Base-by-base conservation (phyloP, 805 yeast species). In the Ogataea degrootiae region DNA sequence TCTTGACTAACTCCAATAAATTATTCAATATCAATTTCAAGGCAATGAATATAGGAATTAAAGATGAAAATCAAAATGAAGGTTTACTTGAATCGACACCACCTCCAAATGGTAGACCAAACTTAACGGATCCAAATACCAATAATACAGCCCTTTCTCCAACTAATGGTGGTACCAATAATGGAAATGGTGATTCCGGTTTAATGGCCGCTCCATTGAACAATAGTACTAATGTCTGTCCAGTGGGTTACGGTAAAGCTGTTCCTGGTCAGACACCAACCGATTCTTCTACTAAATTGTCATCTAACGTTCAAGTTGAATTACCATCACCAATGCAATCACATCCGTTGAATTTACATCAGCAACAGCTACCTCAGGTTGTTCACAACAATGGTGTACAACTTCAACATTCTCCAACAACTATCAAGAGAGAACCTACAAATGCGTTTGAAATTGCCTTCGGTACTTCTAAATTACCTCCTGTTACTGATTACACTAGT, bases 391-490 rank as follows among this genome's bases (percentile, higher is more conserved):
- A 19, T 3, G 31, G 1, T 15, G 39, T 35, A 35, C 44, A 31
- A 33, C 41, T 39, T 19, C 36, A 26, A 17, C 23, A 36, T 6
- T 26, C 23, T 5, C 55, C 52, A 11, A 14, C 50, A 3, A 46
- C 42, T 31, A 43, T 56, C 44, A 55, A 57, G 36, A 48, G 56
- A 16, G 62, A 57, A 37, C 61, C 62, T 5, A 46, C 56, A 14
- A 57, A 57, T 47, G 69, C 69, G 3, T 65, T 65, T 47, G 69
- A 63, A 36, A 65, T 65, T 48, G 69, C 69, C 15, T 65, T 65
- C 51, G 69, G 69, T 51, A 65, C 69, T 2, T 62, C 69, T 4
- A 65, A 63, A 39, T 51, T 65, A 43, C 69, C 69, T 2, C 69
- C 69, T 4, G 69, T 65, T 34, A 65, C 69, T 8, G 69, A 65